These are phyloP conservation scores for Fusarium sp. DNA, from an alignment of 2,329 filamentous ascomycete genomes.

Conservation along the genomic window DNA sequence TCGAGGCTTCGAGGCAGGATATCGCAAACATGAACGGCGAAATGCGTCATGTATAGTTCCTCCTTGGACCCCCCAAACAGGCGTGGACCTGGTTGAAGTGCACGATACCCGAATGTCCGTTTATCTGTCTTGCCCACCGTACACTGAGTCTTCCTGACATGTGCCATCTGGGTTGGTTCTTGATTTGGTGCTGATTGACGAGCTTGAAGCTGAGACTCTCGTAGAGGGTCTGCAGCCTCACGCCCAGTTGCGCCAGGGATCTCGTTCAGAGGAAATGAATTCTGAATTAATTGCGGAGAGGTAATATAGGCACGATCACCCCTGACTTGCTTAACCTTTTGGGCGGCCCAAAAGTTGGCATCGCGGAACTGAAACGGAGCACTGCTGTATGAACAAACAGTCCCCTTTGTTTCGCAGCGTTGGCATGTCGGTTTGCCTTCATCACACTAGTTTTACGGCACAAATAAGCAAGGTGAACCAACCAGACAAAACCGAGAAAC, in stretches of 20 bases:
- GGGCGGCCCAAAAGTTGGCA: background rate
- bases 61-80: background rate
- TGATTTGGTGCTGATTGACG: background rate
- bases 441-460: background rate
- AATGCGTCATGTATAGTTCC: background rate
- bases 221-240: background rate
- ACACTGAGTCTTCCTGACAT: background rate
- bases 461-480: background rate
- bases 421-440: background rate
- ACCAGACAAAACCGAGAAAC: background rate
- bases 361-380: background rate
- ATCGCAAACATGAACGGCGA: background rate
- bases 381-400: background rate
- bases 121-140: accelerated
- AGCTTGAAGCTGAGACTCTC: background rate
- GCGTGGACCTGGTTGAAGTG: background rate
- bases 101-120: accelerated
- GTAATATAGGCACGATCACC: background rate
- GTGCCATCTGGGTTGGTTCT: accelerated
- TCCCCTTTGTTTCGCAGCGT: background rate
- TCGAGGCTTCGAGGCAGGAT: background rate
- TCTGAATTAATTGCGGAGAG: background rate
- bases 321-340: background rate
- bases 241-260: background rate
- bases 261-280: background rate